Evolutionary conservation across 192 early-diverging fungal species (phyloP), one percentile per base, ranked within the genome.

Genomic region (Coemansia sp.): DNA sequence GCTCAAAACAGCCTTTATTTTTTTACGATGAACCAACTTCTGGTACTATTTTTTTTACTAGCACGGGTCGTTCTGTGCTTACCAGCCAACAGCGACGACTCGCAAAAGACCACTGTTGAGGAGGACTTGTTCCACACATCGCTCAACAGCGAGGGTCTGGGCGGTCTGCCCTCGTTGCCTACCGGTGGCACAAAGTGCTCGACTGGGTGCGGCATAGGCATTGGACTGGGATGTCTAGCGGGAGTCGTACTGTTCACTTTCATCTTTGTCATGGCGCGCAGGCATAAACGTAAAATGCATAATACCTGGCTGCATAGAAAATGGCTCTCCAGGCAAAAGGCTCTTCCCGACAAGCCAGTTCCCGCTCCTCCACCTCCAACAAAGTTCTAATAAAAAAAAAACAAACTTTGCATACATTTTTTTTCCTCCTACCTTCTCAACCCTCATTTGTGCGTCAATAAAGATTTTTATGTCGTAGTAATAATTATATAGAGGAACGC

Each of bases 251-350:
- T 83, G 20, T 44, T 72, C 68, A 63, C 36, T 3, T 77, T 83
- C 44, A 54, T 76, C n/a, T 75, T 83, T 29, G 27, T 83, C 65
- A 68, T 77, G 81, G 67, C 75, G 6, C 76, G 76, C 29, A 72
- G 81, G 20, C 81, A 83, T 36, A 75, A 73, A 40, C 81, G 81
- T 61, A 72, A 65, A 51, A 57, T 83, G 29, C 76, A 74, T 52
- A 69, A 63, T 40, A 36, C 73, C 16, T 69, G 66, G 76, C 51
- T 66, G 31, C 77, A 78, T 40, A 69, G 66, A 33, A 83, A 61
- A 66, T 83, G 81, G 81, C 46, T 73, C 61, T 57, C 81, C 22
- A 77, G 65, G 15, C 81, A 83, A 41, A 83, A 83, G 68, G 70
- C 64, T 3, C 66, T 83, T 22, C 81, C 81, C 18, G 81, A 83